A percentile compares a stretch with the other conserved stretches of the same genome.
These are phyloP conservation scores for Penicillium sp. DNA, from an alignment of 2,329 filamentous ascomycete genomes.

Conservation along the genomic window DNA sequence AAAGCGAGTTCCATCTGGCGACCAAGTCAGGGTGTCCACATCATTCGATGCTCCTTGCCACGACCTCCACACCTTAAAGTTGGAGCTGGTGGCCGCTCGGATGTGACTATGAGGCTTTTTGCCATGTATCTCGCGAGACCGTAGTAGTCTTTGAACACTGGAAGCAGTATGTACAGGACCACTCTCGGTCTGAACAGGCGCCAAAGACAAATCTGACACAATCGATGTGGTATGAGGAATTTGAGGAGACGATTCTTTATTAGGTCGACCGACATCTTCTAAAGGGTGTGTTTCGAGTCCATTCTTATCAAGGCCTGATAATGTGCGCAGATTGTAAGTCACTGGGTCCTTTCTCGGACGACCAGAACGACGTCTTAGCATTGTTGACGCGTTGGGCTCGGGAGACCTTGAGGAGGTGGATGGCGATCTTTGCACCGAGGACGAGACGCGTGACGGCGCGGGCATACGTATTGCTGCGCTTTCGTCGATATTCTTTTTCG, in stretches of 20 bases:
- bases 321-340: conserved; percentile 30
- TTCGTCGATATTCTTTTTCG: neutral
- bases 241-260: neutral
- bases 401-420: conserved; percentile 1
- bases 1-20: conserved; percentile 50
- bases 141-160: conserved; percentile 20
- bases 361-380: conserved; percentile 23
- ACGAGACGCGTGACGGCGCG: neutral
- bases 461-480: neutral
- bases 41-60: conserved; percentile 58
- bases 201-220: neutral
- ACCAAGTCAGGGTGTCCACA: conserved; percentile 54
- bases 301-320: conserved; percentile 8
- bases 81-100: conserved; percentile 28
- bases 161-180: neutral
- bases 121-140: conserved; percentile 29
- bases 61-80: conserved; percentile 42
- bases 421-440: neutral
- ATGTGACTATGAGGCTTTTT: conserved; percentile 9
- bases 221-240: neutral
- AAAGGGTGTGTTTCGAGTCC: neutral
- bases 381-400: neutral
- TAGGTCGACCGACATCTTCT: neutral
- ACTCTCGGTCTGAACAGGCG: neutral
- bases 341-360: conserved; percentile 24